Evolutionary conservation across 1,139 yeast species (phyloP).

Genomic region (Saccharomyces hybrid): DNA sequence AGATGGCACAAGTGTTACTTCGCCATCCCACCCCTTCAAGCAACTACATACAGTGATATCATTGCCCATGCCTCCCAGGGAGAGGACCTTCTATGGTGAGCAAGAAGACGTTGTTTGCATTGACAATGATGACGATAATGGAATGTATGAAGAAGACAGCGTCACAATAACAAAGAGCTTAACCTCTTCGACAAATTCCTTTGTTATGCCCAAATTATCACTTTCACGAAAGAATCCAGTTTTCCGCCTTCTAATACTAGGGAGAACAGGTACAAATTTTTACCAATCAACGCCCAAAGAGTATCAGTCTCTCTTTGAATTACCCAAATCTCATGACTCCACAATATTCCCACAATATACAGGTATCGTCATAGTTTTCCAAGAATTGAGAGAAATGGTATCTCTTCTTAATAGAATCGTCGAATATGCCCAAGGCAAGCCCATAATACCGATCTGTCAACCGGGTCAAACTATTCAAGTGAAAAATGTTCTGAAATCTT

Average conservation of each 20-base stretch:
- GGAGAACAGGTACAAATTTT: slow-evolving; percentile 23
- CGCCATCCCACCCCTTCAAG: neutral
- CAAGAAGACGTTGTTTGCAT: slow-evolving; percentile 1
- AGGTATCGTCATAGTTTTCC: slow-evolving; percentile 24
- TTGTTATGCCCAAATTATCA: slow-evolving; percentile 31
- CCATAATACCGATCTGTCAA: slow-evolving; percentile 25
- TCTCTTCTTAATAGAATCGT: slow-evolving; percentile 21
- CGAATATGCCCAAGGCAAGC: slow-evolving; percentile 15
- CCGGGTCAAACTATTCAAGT: slow-evolving; percentile 24
- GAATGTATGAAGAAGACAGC: slow-evolving; percentile 17
- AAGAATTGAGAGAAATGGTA: slow-evolving; percentile 22
- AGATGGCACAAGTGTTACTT: neutral
- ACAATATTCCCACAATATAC: slow-evolving; percentile 14
- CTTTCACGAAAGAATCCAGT: slow-evolving; percentile 15
- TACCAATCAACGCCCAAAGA: slow-evolving; percentile 20
- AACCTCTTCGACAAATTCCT: slow-evolving; percentile 23
- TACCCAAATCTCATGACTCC: slow-evolving; percentile 15
- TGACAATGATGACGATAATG: slow-evolving; percentile 1
- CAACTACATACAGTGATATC: neutral
- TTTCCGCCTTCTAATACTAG: slow-evolving; percentile 21
- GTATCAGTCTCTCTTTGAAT: slow-evolving; percentile 20
- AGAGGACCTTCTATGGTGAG: neutral
- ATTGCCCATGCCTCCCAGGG: slow-evolving; percentile 7
- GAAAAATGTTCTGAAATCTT: slow-evolving; percentile 19
- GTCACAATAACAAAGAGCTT: slow-evolving; percentile 22